phyloP scores from a whole-genome alignment of 108 stramenopile genomes.

The Discostella pseudostelligera region DNA sequence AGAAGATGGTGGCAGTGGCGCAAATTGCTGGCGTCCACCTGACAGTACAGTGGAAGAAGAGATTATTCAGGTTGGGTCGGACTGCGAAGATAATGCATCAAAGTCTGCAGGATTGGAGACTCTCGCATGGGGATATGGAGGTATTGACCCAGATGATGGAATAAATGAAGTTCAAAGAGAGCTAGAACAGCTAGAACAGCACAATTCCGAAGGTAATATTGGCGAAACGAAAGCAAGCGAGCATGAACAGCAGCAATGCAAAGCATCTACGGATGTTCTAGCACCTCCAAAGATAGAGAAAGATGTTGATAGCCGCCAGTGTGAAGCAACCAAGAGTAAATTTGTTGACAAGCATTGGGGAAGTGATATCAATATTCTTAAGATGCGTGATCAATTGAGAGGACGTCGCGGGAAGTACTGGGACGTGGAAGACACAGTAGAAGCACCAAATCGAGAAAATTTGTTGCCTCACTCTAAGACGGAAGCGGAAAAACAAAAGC shows the following conservation, averaged over 20 bases:
- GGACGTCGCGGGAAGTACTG: slow-evolving; percentile 35
- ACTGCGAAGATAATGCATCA: slow-evolving; percentile 30
- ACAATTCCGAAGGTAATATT: neutral
- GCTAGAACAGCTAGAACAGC: neutral
- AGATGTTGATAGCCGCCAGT: neutral
- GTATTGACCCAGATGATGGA: slow-evolving; percentile 36
- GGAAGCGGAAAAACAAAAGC: neutral
- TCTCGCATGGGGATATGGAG: slow-evolving; percentile 37
- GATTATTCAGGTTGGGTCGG: slow-evolving; percentile 43
- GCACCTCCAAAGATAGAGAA: slow-evolving; percentile 1
- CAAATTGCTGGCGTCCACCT: slow-evolving; percentile 63
- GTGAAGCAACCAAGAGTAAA: slow-evolving; percentile 24
- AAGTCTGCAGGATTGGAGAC: slow-evolving; percentile 21
- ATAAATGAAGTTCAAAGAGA: slow-evolving; percentile 6
- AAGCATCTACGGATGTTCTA: neutral
- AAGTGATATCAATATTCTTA: slow-evolving; percentile 52
- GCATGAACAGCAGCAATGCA: neutral
- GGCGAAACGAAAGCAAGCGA: slow-evolving; percentile 7
- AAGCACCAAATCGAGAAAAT: neutral
- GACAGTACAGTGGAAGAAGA: slow-evolving; percentile 61
- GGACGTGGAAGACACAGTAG: slow-evolving; percentile 10
- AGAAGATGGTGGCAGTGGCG: slow-evolving; percentile 10
- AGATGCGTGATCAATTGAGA: slow-evolving; percentile 69
- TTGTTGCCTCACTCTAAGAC: no score
- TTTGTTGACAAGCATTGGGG: slow-evolving; percentile 86